A percentile compares a stretch with the other conserved stretches of the same genome.
Evolutionary conservation across 441 rosid genomes (phyloP).

Genomic region (Hura crepitans): DNA sequence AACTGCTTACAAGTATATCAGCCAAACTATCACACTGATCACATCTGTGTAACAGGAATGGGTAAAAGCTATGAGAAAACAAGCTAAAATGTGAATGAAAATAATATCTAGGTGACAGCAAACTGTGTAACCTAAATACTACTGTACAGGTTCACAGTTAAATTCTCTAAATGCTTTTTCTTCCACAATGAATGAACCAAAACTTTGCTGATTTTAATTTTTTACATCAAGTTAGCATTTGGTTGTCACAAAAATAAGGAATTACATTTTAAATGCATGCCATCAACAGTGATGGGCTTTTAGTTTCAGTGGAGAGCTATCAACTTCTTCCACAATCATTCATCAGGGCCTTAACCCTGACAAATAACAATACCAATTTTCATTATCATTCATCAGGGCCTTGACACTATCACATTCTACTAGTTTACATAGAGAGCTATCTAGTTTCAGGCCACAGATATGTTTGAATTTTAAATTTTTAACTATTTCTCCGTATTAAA

Average conservation of each 20-base stretch:
- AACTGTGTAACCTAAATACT: not conserved
- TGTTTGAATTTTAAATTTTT: not conserved
- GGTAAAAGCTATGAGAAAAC: constrained; percentile 6
- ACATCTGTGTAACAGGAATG: constrained; percentile 3
- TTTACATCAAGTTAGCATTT: not conserved
- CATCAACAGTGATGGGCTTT: not conserved
- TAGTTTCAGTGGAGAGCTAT: not conserved
- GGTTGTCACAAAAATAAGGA: not conserved
- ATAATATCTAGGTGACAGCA: constrained; percentile 6
- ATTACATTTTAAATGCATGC: not conserved
- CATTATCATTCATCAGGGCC: no score
- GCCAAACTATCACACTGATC: constrained; percentile 7
- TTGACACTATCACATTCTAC: no score
- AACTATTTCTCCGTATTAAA: not conserved
- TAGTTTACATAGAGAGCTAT: no score
- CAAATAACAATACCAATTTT: no score
- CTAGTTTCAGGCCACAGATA: no score
- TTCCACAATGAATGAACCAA: not conserved
- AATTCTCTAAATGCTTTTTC: constrained; percentile 12
- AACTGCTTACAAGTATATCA: constrained; percentile 11
- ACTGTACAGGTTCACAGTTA: constrained; percentile 10
- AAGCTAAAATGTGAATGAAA: not conserved
- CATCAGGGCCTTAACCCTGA: not conserved
- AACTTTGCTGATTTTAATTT: constrained; percentile 3
- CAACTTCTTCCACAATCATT: not conserved